These are phyloP conservation scores for Emericellopsis cladophorae DNA, from an alignment of 2,329 filamentous ascomycete species.

Conservation along the genomic window DNA sequence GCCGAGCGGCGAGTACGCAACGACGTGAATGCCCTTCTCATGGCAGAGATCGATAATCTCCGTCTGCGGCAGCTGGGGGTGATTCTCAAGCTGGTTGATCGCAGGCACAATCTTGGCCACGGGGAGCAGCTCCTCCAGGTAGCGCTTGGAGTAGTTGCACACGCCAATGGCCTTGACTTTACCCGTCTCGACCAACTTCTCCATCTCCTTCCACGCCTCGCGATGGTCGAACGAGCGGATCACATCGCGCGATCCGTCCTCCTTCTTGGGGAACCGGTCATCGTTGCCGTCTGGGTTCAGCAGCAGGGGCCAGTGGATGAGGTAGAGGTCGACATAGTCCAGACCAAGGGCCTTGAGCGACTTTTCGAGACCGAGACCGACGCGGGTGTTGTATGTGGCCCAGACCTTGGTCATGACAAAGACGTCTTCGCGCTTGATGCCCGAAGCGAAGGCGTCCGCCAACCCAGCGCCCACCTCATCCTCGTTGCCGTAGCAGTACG, in stretches of 20 bases:
- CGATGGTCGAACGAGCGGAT: constrained; percentile 56
- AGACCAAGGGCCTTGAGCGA: constrained; percentile 62
- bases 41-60: constrained; percentile 59
- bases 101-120: constrained; percentile 43
- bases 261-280: constrained; percentile 60
- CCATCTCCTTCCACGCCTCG: constrained; percentile 67
- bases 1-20: constrained; percentile 59
- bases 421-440: constrained; percentile 64
- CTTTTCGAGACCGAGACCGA: constrained; percentile 58
- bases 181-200: constrained; percentile 47
- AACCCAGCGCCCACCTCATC: constrained; percentile 71
- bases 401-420: constrained; percentile 82
- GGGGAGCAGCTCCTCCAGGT: constrained; percentile 41
- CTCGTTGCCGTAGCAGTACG: constrained; percentile 73
- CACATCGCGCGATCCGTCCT: constrained; percentile 64
- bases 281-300: constrained; percentile 67
- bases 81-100: constrained; percentile 64
- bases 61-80: constrained; percentile 58
- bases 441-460: constrained; percentile 56
- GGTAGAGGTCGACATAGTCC: constrained; percentile 70
- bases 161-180: constrained; percentile 43
- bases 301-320: constrained; percentile 75
- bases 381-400: constrained; percentile 64
- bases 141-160: constrained; percentile 44
- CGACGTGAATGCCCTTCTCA: constrained; percentile 55